A percentile compares a stretch with the other conserved stretches of the same genome.
Conservation (phyloP, 176 grass and related monocot genomes). For the Poa pratensis region DNA sequence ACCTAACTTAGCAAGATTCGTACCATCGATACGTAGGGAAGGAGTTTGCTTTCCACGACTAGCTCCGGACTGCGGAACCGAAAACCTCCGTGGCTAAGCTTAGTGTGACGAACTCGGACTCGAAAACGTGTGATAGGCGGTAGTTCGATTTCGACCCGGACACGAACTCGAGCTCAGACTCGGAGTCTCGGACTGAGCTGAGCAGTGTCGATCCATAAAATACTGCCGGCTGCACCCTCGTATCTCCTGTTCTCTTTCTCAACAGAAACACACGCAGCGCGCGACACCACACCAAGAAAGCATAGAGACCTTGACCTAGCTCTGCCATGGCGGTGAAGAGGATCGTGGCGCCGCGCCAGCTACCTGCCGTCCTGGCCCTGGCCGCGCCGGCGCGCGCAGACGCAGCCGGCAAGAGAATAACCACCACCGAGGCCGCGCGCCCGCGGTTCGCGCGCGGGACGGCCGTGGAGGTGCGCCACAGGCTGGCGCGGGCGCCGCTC, state of each 20-base stretch:
- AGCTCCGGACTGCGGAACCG: too few species aligned
- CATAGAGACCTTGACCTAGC: too few species aligned
- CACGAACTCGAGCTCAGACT: background rate
- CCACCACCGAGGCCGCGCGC: background rate
- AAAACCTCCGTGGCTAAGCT: too few species aligned
- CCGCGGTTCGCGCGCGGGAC: background rate
- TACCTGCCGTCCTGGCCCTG: background rate
- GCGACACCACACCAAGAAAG: background rate
- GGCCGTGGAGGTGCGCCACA: background rate
- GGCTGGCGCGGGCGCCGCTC: background rate
- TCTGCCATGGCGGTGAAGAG: background rate
- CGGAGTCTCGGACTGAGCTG: background rate
- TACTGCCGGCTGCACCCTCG: background rate
- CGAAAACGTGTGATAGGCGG: too few species aligned
- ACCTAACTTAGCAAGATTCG: too few species aligned
- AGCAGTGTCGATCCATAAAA: background rate
- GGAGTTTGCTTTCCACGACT: too few species aligned
- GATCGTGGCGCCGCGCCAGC: background rate
- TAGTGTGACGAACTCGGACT: too few species aligned
- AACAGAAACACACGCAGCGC: background rate
- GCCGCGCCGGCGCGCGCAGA: background rate
- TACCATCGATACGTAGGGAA: too few species aligned
- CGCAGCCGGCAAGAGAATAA: background rate
- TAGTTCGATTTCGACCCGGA: background rate
- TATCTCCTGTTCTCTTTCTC: background rate